Conservation (phyloP, 495 filamentous ascomycete genomes). For the Clavariopsis aquatica region DNA sequence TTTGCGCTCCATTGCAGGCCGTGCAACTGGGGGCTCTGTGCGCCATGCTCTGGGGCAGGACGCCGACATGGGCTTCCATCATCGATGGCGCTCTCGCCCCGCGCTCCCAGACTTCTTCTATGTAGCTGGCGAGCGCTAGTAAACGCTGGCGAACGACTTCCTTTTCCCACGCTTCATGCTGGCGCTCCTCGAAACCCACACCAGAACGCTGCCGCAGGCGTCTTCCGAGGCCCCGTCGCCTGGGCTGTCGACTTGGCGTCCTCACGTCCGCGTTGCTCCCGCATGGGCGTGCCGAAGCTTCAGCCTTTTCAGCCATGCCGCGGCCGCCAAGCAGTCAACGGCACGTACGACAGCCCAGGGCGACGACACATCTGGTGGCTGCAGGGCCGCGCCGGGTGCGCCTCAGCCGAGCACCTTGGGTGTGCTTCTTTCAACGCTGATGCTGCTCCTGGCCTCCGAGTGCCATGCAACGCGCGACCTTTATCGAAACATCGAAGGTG, state of each 20-base stretch:
- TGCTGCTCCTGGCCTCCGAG: neutral
- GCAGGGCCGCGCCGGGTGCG: constrained; percentile 6
- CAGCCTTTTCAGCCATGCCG: constrained; percentile 12
- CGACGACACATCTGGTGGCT: constrained; percentile 18
- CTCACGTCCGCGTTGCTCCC: neutral
- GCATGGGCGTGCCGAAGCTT: constrained; percentile 17
- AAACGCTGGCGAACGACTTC: neutral
- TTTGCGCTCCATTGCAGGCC: neutral
- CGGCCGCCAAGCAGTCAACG: constrained; percentile 18
- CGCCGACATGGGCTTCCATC: neutral
- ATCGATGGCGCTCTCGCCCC: neutral
- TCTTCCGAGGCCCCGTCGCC: constrained; percentile 2
- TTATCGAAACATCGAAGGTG: no score
- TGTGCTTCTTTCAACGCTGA: constrained; percentile 33
- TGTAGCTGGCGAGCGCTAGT: no score
- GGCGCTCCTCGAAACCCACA: neutral
- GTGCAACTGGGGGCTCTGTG: neutral
- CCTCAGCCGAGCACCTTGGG: constrained; percentile 31
- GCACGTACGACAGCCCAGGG: constrained; percentile 34
- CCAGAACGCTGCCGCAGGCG: neutral
- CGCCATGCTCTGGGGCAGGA: neutral
- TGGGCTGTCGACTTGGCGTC: constrained; percentile 14
- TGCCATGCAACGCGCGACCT: neutral
- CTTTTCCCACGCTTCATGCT: neutral
- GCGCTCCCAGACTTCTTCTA: neutral